Evolutionary conservation across 352 stramenopile species (phyloP), one percentile per base, ranked within the genome.

Genomic region (Phytophthora sp.): DNA sequence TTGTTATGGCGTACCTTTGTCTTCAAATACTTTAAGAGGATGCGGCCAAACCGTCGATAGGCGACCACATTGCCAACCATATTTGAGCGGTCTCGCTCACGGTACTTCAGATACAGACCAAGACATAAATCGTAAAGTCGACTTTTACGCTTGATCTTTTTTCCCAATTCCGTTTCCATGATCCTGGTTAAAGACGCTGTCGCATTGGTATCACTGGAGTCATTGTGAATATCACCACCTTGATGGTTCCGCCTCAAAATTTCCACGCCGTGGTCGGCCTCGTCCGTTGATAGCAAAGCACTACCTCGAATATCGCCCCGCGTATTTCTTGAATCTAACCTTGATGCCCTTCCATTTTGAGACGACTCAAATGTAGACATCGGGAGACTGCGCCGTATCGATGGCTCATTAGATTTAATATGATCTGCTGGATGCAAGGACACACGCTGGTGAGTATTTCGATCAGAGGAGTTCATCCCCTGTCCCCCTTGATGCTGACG

Each of bases 61-160:
- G 74, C 65, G 30, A 88, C 51, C 34, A 88, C 77, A 39, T 84
- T 88, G 20, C 65, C 79, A 9, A 83, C 66, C 67, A 85, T 87
- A 18, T 79, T 43, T 17, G 64, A 59, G 11, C 76, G 76, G 54
- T 88, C 79, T 23, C 72, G 78, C 42, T 85, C 77, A 0, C 81
- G 72, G 35, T 82, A 90, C 7, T 74, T 79, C 30, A 88, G 30
- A 37, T 87, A 90, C 45, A 88, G 55, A 13, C 54, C 50, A 15
- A 90, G 59, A 12, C 79, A 88, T 9, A 88, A 31, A 32, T 86
- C 72, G 41, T 90, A 87, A 48, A 87, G 51, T 2, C 68, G 76
- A 35, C 74, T 87, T 74, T 88, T 87, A 23, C 73, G 66, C 49
- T 87, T 87, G 30, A 88, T 80, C 34, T 71, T 76, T 42, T 75